phyloP scores from a whole-genome alignment of 805 yeast species.

The Teunomyces panamensis region DNA sequence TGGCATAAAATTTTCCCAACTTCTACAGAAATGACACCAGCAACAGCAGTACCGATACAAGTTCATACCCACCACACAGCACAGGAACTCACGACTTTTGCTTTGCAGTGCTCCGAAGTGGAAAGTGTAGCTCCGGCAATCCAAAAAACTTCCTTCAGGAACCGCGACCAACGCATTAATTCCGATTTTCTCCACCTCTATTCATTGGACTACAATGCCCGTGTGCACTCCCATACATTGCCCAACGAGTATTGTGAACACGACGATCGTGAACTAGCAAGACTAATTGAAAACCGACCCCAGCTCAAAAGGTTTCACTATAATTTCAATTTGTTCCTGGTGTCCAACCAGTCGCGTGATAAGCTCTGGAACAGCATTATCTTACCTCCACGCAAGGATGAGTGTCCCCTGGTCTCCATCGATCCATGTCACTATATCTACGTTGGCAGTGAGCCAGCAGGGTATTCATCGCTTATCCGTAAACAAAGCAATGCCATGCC shows the following conservation, averaged over 20 bases:
- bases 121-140: constrained; percentile 6
- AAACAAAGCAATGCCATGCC: constrained; percentile 9
- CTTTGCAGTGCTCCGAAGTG: background rate
- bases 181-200: constrained; percentile 47
- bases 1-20: background rate
- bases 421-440: constrained; percentile 21
- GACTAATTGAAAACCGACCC: constrained; percentile 11
- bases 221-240: constrained; percentile 19
- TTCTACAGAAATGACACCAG: background rate
- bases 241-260: constrained; percentile 22
- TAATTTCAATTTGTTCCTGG: constrained; percentile 22
- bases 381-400: constrained; percentile 50
- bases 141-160: constrained; percentile 11
- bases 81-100: constrained; percentile 12
- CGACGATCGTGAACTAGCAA: constrained; percentile 11
- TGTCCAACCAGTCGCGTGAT: constrained; percentile 45
- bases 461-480: constrained; percentile 3
- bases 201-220: constrained; percentile 47
- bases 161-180: constrained; percentile 52
- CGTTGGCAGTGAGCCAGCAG: constrained; percentile 17
- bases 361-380: constrained; percentile 54
- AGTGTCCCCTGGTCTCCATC: constrained; percentile 18
- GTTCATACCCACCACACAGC: background rate
- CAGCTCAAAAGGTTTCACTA: constrained; percentile 25
- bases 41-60: background rate